phyloP scores from a whole-genome alignment of 441 rosid genomes.

The Adansonia madagascariensis region DNA sequence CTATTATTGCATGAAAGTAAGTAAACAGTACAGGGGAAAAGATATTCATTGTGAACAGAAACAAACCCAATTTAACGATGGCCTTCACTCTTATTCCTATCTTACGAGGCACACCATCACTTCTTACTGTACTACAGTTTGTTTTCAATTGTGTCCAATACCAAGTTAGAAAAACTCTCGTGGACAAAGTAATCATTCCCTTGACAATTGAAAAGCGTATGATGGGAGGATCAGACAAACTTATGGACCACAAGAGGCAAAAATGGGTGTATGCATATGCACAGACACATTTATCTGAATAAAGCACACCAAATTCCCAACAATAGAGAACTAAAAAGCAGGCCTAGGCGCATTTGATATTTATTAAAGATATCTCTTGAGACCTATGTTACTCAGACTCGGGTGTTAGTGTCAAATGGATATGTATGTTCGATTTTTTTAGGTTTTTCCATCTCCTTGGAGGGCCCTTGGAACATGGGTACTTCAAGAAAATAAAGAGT shows the following conservation, averaged over 20 bases:
- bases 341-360: not conserved
- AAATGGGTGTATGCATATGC: not conserved
- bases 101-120: not conserved
- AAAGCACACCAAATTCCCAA: not conserved
- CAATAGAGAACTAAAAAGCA: not conserved
- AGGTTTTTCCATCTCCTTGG: too few species aligned
- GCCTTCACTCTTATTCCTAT: not conserved
- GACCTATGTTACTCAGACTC: not conserved
- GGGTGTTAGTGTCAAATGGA: not conserved
- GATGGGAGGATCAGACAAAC: not conserved
- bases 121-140: not conserved
- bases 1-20: not conserved
- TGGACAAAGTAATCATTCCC: not conserved
- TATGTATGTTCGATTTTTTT: not conserved
- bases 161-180: not conserved
- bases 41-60: not conserved
- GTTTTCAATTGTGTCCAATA: not conserved
- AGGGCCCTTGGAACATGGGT: not conserved
- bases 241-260: not conserved
- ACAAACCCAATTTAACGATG: not conserved
- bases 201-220: not conserved
- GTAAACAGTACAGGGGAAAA: not conserved
- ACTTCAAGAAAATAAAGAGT: not conserved
- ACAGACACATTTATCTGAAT: not conserved
- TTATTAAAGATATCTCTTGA: not conserved